These are phyloP conservation scores for Boletus bicolor DNA, from an alignment of 768 basidiomycete species.

Conservation along the genomic window DNA sequence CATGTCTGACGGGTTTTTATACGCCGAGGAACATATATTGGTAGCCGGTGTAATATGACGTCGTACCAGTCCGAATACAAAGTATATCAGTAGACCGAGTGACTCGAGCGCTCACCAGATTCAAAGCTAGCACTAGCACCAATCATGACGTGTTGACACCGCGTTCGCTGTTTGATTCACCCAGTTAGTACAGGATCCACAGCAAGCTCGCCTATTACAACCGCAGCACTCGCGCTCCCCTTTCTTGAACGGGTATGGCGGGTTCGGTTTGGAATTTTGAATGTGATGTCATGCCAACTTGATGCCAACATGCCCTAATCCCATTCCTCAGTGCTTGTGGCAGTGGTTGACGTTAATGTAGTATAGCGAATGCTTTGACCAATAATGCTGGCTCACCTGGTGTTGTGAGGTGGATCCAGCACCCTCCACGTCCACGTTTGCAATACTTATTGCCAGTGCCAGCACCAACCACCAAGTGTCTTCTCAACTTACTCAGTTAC, in stretches of 20 bases:
- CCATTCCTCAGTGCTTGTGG: too few relatives aligned
- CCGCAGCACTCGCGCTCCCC: background rate
- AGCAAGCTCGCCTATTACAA: background rate
- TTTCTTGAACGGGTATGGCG: background rate
- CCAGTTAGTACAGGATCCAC: background rate
- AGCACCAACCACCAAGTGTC: background rate
- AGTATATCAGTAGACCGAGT: background rate
- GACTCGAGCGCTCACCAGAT: background rate
- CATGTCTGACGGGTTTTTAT: constrained; percentile 11
- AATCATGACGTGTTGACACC: background rate
- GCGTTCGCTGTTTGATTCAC: background rate
- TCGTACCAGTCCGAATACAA: constrained; percentile 9
- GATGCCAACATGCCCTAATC: too few relatives aligned
- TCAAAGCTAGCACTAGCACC: background rate
- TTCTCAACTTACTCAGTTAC: background rate
- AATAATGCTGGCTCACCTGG: too few relatives aligned
- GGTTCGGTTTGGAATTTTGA: constrained; percentile 7
- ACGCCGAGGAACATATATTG: constrained; percentile 3
- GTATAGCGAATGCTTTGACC: too few relatives aligned
- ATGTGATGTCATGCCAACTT: background rate
- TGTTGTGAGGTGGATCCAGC: too few relatives aligned
- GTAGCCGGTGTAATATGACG: constrained; percentile 9
- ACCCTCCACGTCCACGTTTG: background rate
- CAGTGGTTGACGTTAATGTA: too few relatives aligned
- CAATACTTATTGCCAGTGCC: too few relatives aligned